Base-by-base conservation (phyloP, 2,329 filamentous ascomycete species). In the Botrytis galanthina region DNA sequence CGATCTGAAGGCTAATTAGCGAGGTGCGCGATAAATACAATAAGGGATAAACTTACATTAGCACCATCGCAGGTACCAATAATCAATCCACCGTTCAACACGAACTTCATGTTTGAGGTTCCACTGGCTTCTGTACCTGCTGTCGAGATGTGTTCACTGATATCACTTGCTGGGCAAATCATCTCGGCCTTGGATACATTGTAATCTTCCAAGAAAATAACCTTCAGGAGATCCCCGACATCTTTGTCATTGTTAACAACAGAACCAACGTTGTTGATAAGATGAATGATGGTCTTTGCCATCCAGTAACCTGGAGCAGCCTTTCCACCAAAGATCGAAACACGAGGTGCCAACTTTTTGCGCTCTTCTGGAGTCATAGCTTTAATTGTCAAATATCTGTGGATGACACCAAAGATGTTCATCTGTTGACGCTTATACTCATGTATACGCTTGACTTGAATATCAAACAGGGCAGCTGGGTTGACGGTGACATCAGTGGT, bases 41-140 rank as follows among this genome's bases (percentile, higher is more conserved):
- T 20, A 20, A 48, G 42, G 22, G 39, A 44, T 20, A 60, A 20
- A 86, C 91, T 87, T 87, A 96, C 94, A 81, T 99, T 99, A 76
- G 96, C 96, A 81, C 96, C 96, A 80, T 99, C 96, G 81, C 95
- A 98, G 32, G 96, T 99, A 79, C 96, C 96, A 78, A 99, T 99
- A 80, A 99, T 97, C 75, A 99, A 86, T 76, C 96, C 96, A 76
- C 96, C 96, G 80, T 98, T 99, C 80, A 99, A 87, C 22, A 98
- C 96, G 83, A 99, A 99, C 84, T 99, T 99, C 96, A 99, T 99
- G 89, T 99, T 99, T 80, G 93, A 97, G 20, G 94, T 97, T 76
- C 95, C 95, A 76, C 88, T 91, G 32, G 89, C 89, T 87, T 99
- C 96, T 1, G 96, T 99, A 68, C 96, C 96, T 54, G 96, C 96